A percentile compares a stretch with the other conserved stretches of the same genome.
phyloP scores from a whole-genome alignment of 768 basidiomycete species.

The Agrocybe praecox region DNA sequence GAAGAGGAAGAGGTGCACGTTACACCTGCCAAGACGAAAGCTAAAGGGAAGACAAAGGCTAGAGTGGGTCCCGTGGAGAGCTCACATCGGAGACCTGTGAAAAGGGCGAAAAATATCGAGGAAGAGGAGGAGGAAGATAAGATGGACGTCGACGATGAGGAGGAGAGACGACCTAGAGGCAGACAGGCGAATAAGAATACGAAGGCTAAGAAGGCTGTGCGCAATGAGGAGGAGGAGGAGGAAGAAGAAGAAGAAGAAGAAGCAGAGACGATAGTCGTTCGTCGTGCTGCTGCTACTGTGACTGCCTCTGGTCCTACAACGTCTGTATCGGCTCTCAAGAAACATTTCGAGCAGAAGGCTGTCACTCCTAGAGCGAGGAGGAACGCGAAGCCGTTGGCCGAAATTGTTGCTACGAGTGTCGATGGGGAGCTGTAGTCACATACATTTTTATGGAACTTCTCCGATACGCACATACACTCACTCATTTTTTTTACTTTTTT shows the following conservation, averaged over 20 bases:
- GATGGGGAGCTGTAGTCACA: conserved; percentile 27
- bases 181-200: neutral
- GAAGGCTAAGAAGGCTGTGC: neutral
- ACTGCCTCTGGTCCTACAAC: neutral
- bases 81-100: neutral
- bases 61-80: conserved; percentile 17
- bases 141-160: neutral
- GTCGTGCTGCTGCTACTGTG: neutral
- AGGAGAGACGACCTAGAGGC: neutral
- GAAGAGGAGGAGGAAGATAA: neutral
- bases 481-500: too few relatives aligned
- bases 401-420: conserved; percentile 37
- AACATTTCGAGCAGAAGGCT: neutral
- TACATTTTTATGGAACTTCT: too few relatives aligned
- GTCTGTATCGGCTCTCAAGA: neutral
- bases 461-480: too few relatives aligned
- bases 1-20: neutral
- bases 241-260: conserved; percentile 18
- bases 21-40: conserved; percentile 3
- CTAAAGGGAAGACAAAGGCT: conserved; percentile 15
- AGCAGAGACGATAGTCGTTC: conserved; percentile 5
- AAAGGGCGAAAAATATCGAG: neutral
- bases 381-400: conserved; percentile 22
- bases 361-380: neutral
- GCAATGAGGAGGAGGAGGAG: conserved; percentile 1